These are phyloP conservation scores for Pythium phragmiticola DNA, from an alignment of 352 stramenopile genomes.

Conservation along the genomic window DNA sequence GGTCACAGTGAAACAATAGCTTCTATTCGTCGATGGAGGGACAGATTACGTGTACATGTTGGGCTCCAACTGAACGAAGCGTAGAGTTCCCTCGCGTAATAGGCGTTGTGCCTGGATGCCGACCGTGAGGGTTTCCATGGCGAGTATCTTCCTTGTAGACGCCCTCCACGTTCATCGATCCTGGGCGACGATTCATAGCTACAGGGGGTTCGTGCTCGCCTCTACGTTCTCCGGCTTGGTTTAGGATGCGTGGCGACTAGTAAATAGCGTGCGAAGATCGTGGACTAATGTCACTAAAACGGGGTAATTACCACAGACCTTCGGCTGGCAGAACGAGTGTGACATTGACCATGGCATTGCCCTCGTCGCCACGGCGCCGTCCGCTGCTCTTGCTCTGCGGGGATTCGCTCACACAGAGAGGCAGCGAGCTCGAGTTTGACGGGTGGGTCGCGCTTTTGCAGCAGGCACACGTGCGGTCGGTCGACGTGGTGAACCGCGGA, in stretches of 20 bases:
- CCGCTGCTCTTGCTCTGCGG: slow-evolving; percentile 50
- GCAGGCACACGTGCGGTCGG: slow-evolving; percentile 50
- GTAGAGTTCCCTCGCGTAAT: too few relatives aligned
- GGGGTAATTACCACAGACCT: background rate
- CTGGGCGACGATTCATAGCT: too few relatives aligned
- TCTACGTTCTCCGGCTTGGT: too few relatives aligned
- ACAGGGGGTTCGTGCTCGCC: too few relatives aligned
- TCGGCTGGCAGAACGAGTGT: background rate
- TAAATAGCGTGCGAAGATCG: too few relatives aligned
- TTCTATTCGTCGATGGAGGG: background rate
- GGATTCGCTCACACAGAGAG: slow-evolving; percentile 65
- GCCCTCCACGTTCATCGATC: too few relatives aligned
- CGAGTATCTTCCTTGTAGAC: too few relatives aligned
- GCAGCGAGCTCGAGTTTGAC: slow-evolving; percentile 21
- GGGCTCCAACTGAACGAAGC: background rate
- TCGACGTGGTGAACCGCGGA: slow-evolving; percentile 56
- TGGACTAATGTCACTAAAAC: background rate
- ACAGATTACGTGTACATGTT: background rate
- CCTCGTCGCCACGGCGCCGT: slow-evolving; percentile 5
- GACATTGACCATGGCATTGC: background rate
- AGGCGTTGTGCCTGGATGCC: too few relatives aligned
- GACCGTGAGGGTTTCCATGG: too few relatives aligned
- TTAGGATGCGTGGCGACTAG: too few relatives aligned
- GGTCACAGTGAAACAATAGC: slow-evolving; percentile 16
- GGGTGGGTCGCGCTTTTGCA: slow-evolving; percentile 52